Conservation (phyloP, 805 yeast genomes). For the Saccharomycopsis sp. region DNA sequence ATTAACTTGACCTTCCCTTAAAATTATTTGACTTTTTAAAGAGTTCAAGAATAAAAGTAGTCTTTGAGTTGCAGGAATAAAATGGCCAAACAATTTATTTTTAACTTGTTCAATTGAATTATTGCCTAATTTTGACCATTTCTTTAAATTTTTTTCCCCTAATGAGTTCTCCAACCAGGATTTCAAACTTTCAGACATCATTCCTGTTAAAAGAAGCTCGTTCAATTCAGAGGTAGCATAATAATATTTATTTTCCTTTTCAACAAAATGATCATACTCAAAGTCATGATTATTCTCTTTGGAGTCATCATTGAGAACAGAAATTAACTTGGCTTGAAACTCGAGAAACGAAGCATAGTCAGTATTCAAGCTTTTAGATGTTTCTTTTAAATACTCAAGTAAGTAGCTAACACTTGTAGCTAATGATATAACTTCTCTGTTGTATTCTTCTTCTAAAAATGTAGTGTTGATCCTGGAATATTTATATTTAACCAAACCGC, state of each 20-base stretch:
- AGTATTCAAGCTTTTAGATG: conserved; percentile 22
- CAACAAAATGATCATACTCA: no score
- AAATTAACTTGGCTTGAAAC: conserved; percentile 27
- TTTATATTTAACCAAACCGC: no score
- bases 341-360: conserved; percentile 30
- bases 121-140: conserved; percentile 42
- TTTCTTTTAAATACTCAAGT: conserved; percentile 26
- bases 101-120: conserved; percentile 40
- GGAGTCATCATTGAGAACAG: conserved; percentile 27
- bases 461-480: no score
- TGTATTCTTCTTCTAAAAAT: no score
- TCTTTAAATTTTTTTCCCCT: conserved; percentile 55
- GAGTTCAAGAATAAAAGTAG: conserved; percentile 36
- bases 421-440: conserved; percentile 9
- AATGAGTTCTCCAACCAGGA: conserved; percentile 56
- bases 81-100: conserved; percentile 35
- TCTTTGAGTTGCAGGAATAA: conserved; percentile 49
- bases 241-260: conserved; percentile 20
- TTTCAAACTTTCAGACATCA: conserved; percentile 33
- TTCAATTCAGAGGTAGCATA: conserved; percentile 31
- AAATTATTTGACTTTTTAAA: conserved; percentile 30
- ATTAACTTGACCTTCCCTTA: background rate
- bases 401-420: conserved; percentile 26
- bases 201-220: conserved; percentile 42
- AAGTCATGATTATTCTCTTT: background rate